phyloP scores from a whole-genome alignment of 1,139 yeast species.

The Pneumocystis murina region DNA sequence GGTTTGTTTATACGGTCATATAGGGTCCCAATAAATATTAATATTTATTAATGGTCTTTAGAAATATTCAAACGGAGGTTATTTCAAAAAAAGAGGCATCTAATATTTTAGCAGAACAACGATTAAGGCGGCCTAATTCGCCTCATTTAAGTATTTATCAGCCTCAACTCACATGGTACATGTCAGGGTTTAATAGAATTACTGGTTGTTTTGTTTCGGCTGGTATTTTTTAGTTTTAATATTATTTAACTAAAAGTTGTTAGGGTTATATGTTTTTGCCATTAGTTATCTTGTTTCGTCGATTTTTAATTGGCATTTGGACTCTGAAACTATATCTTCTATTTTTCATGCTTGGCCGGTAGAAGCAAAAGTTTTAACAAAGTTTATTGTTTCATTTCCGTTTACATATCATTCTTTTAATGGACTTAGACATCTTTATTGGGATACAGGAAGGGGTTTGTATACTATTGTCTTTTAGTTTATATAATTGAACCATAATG shows the following conservation, averaged over 20 bases:
- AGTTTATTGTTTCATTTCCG: conserved; percentile 62
- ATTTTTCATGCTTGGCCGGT: conserved; percentile 40
- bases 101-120: conserved; percentile 60
- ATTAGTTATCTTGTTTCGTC: conserved; percentile 61
- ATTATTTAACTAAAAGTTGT: conserved; percentile 21
- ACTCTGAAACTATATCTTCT: conserved; percentile 43
- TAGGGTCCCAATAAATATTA: neutral
- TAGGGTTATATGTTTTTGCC: conserved; percentile 51
- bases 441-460: conserved; percentile 11
- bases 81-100: conserved; percentile 34
- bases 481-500: conserved; percentile 30
- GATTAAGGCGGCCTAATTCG: conserved; percentile 76
- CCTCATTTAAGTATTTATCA: conserved; percentile 83
- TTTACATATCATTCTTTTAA: conserved; percentile 75
- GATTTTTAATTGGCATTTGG: conserved; percentile 42
- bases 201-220: conserved; percentile 74
- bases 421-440: conserved; percentile 69
- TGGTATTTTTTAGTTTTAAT: conserved; percentile 21
- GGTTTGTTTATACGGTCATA: neutral
- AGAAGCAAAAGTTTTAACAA: conserved; percentile 44
- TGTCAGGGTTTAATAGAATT: conserved; percentile 75
- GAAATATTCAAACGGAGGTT: neutral
- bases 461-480: neutral
- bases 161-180: conserved; percentile 71
- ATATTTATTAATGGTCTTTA: neutral